phyloP scores from a whole-genome alignment of 2,329 filamentous ascomycete genomes.

The Venturia asperata region DNA sequence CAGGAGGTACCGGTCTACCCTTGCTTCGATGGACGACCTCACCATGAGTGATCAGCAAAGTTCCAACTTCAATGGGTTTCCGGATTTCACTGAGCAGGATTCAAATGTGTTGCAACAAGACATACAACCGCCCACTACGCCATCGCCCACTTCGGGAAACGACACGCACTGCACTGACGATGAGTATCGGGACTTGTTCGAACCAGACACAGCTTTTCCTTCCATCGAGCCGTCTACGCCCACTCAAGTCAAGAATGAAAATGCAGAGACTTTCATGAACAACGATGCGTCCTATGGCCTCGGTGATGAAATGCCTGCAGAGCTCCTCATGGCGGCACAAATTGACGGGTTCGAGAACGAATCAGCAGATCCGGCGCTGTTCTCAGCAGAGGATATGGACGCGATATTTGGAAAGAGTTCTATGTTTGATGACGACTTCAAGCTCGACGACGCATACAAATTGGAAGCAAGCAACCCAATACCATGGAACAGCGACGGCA shows the following conservation, averaged over 20 bases:
- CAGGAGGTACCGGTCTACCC: not conserved
- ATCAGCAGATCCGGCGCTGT: slow-evolving; percentile 7
- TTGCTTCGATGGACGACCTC: slow-evolving; percentile 12
- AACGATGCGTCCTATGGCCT: not conserved
- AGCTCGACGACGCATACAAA: slow-evolving; percentile 2
- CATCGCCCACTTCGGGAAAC: not conserved
- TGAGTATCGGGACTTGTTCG: slow-evolving; percentile 6
- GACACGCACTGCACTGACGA: not conserved
- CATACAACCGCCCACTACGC: not conserved
- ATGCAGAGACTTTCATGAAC: not conserved
- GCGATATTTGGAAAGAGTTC: slow-evolving; percentile 10
- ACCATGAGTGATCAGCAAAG: slow-evolving; percentile 4
- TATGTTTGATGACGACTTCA: slow-evolving; percentile 1
- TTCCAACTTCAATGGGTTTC: not conserved
- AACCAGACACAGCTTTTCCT: slow-evolving; percentile 8
- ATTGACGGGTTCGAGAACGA: slow-evolving; percentile 11
- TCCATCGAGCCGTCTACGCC: slow-evolving; percentile 3
- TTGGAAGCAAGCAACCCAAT: not conserved
- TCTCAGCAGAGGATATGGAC: slow-evolving; percentile 4
- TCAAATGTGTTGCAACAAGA: not conserved
- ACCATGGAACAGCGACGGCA: not conserved
- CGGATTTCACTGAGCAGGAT: slow-evolving; percentile 1
- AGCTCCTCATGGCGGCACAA: not conserved
- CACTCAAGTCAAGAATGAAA: not conserved
- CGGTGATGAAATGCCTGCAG: not conserved